Evolutionary conservation across 2,329 filamentous ascomycete species (phyloP), one percentile per base, ranked within the genome.

Genomic region (Remersonia thermophila): DNA sequence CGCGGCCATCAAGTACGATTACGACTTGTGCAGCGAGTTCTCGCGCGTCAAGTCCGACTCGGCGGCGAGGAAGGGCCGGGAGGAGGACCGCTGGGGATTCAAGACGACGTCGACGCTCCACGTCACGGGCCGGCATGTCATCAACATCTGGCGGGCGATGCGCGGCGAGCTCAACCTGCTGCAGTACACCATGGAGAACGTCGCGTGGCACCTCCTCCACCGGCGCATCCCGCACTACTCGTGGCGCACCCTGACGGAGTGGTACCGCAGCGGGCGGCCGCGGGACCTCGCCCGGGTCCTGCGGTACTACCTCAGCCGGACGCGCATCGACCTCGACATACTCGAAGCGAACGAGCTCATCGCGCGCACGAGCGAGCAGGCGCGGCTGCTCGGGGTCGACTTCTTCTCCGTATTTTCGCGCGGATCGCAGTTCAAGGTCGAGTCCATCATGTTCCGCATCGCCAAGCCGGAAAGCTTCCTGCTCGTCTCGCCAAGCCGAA

Each of bases 81-180:
- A 93, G 16, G 77, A 76, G 33, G 87, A 95, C 55, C 72, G 76
- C 45, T 96, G 89, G 89, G 89, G 87, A 0, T 94, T 93, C 62
- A 91, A 85, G 44, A 86, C 87, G 36, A 93, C 87, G 0, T 94
- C 86, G 2, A 89, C 84, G 3, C 86, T 96, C 47, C 77, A 78
- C 38, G 74, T 98, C n/a, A 95, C 87, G 0, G 91, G 91, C 4
- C 73, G 91, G 42, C 89, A 96, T 54, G 85, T 93, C 69, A 87
- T 98, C 62, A 96, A 96, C 48, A 82, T 96, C 31, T 96, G 91
- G 86, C 74, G 89, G 49, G 86, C 87, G 1, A 95, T 98, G 87
- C 74, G 85, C 39, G 75, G 80, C n/a, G 89, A 95, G 58, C 61
- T 98, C 18, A 93, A 87, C 47, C 63, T 98, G 18, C 68, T 94